Evolutionary conservation across 345 rosid genomes (phyloP).

Genomic region (Eucalyptus globulus): DNA sequence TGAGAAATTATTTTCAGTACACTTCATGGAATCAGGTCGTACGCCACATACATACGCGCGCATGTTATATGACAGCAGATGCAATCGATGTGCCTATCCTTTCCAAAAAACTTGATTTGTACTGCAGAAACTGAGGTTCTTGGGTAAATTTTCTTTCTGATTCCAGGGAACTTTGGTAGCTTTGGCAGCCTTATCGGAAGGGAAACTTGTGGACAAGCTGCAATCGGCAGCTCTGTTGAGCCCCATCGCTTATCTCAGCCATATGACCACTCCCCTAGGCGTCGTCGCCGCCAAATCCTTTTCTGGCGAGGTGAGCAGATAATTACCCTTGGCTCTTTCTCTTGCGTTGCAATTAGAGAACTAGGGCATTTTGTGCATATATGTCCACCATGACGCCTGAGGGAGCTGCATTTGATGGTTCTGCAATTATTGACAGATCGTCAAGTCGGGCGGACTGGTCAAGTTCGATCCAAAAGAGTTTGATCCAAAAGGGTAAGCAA

Average conservation of each 20-base stretch:
- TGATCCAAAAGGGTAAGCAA: slow-evolving; percentile 65
- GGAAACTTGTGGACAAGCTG: slow-evolving; percentile 41
- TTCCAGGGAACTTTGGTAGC: slow-evolving; percentile 74
- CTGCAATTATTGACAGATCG: slow-evolving; percentile 24
- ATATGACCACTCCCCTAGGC: slow-evolving; percentile 69
- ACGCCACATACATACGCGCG: too few species aligned
- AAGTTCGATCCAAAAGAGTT: slow-evolving; percentile 50
- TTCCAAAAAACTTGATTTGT: neutral
- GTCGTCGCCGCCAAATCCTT: slow-evolving; percentile 51
- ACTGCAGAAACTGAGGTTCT: neutral
- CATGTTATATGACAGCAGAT: neutral
- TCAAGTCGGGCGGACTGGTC: slow-evolving; percentile 32
- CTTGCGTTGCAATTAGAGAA: neutral
- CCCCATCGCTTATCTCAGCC: slow-evolving; percentile 87
- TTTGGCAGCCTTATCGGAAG: slow-evolving; percentile 72
- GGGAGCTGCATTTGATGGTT: neutral
- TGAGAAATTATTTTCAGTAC: neutral
- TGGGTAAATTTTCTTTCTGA: neutral
- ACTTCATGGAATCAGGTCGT: too few species aligned
- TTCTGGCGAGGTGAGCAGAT: slow-evolving; percentile 55
- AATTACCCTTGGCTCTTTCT: neutral
- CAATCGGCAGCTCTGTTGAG: slow-evolving; percentile 69
- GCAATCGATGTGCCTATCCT: neutral
- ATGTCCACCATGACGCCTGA: neutral
- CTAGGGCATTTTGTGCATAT: neutral